These are phyloP conservation scores for Phytophthora pisi DNA, from an alignment of 352 stramenopile species.

Conservation along the genomic window DNA sequence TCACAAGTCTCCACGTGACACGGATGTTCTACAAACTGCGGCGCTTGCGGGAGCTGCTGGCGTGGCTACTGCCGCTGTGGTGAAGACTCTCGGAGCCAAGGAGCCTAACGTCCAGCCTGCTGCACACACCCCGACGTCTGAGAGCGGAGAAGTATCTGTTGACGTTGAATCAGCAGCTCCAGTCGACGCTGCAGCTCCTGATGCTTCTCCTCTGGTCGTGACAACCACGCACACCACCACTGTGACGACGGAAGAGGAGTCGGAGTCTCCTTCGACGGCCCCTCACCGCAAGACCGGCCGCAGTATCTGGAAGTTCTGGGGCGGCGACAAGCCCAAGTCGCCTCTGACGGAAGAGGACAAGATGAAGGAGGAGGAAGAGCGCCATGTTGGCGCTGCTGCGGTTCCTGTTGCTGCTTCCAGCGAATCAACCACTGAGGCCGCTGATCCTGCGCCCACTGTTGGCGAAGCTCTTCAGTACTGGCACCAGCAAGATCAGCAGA, in stretches of 20 bases:
- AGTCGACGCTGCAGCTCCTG: neutral
- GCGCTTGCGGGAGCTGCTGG: neutral
- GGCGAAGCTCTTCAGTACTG: slow-evolving; percentile 14
- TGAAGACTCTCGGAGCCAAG: neutral
- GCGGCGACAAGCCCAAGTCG: slow-evolving; percentile 15
- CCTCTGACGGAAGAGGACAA: slow-evolving; percentile 8
- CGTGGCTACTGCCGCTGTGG: neutral
- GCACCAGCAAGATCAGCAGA: slow-evolving; percentile 17
- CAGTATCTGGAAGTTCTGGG: slow-evolving; percentile 40
- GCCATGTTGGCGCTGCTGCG: neutral
- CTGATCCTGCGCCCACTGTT: neutral
- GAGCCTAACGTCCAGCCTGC: neutral
- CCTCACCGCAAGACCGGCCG: slow-evolving; percentile 25
- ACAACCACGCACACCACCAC: neutral
- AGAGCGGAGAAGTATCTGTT: neutral
- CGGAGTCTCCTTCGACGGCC: slow-evolving; percentile 2
- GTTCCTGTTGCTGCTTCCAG: neutral
- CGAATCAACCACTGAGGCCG: neutral
- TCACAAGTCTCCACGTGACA: slow-evolving; percentile 6
- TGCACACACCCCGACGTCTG: neutral
- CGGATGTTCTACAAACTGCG: neutral
- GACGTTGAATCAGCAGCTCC: neutral
- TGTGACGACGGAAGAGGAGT: slow-evolving; percentile 8
- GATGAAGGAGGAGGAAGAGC: neutral
- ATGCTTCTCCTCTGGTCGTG: neutral